phyloP scores from a whole-genome alignment of 257 asterid genomes.

The Solanum etuberosum region DNA sequence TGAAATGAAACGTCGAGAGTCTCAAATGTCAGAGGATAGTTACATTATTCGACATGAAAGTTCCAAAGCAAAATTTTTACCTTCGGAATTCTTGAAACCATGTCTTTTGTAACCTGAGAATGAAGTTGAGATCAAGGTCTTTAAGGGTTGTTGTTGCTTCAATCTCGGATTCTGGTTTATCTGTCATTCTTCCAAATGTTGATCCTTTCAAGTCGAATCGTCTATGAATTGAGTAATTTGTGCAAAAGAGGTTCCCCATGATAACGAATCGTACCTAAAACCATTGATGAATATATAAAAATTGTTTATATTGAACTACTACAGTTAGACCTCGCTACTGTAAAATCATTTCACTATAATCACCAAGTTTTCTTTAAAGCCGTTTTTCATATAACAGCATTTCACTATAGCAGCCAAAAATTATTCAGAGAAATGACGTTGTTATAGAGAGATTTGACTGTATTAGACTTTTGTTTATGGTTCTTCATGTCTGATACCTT shows the following conservation, averaged over 20 bases:
- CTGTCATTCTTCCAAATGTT: slow-evolving; percentile 78
- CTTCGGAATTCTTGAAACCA: slow-evolving; percentile 88
- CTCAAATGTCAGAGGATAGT: background rate
- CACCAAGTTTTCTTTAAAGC: background rate
- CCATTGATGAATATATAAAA: slow-evolving; percentile 1
- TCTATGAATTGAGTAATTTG: slow-evolving; percentile 60
- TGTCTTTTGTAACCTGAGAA: slow-evolving; percentile 62
- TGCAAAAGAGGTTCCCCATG: slow-evolving; percentile 82
- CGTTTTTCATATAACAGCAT: background rate
- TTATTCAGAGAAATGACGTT: background rate
- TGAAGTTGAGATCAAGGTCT: slow-evolving; percentile 85
- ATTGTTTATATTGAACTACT: background rate
- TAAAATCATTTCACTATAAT: background rate
- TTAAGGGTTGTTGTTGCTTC: slow-evolving; percentile 84
- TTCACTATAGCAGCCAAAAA: background rate
- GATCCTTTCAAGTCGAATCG: slow-evolving; percentile 91
- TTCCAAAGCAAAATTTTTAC: slow-evolving; percentile 14
- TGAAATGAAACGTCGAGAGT: background rate
- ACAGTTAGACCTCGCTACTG: background rate
- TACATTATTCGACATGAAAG: background rate
- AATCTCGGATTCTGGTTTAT: slow-evolving; percentile 78
- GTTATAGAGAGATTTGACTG: background rate
- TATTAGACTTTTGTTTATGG: background rate
- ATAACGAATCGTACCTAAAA: slow-evolving; percentile 74
- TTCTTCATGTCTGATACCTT: slow-evolving; percentile 34